These are phyloP conservation scores for Syzygium jambos DNA, from an alignment of 345 rosid species.

Conservation along the genomic window DNA sequence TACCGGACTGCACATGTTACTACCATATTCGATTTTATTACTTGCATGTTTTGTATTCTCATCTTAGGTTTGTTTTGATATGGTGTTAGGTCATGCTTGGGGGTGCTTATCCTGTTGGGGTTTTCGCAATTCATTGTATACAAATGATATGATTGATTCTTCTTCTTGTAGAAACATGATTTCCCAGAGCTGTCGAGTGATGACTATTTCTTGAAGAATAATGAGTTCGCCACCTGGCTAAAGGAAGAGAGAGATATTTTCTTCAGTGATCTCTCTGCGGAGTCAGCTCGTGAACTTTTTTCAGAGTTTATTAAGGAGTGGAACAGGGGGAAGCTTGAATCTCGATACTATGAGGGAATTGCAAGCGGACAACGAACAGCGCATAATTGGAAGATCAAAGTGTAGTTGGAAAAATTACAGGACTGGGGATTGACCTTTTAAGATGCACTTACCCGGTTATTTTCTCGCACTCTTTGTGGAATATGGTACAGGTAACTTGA, in stretches of 20 bases:
- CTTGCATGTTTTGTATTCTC: background rate
- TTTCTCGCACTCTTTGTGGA: background rate
- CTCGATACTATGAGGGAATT: conserved; percentile 78
- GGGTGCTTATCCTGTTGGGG: background rate
- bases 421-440: background rate
- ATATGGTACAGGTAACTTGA: background rate
- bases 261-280: conserved; percentile 79
- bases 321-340: conserved; percentile 69
- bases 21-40: background rate
- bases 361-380: conserved; percentile 64
- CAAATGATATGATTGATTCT: background rate
- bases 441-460: background rate
- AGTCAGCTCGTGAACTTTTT: conserved; percentile 60
- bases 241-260: conserved; percentile 66
- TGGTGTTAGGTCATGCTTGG: background rate
- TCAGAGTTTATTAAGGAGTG: conserved; percentile 58
- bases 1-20: background rate
- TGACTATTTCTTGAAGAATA: conserved; percentile 85
- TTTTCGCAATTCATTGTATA: background rate
- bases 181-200: conserved; percentile 60
- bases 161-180: conserved; percentile 38
- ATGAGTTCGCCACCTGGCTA: conserved; percentile 89
- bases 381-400: conserved; percentile 72
- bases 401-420: conserved; percentile 2
- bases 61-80: background rate